These are phyloP conservation scores for Aspergillus mulundensis DNA, from an alignment of 495 filamentous ascomycete genomes.

Conservation along the genomic window DNA sequence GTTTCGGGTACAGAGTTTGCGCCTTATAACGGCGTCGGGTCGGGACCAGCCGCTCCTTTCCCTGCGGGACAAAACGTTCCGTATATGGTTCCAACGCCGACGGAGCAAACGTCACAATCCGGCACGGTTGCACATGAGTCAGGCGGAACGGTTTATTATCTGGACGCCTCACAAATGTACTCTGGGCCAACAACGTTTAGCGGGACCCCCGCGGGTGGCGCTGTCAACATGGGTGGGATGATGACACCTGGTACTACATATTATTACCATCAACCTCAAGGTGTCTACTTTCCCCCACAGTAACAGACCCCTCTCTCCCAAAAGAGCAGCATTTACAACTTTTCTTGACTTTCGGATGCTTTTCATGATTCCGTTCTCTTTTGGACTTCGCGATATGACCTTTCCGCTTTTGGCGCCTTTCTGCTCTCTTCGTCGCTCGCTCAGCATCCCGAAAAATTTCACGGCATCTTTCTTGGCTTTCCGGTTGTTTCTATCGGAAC, in stretches of 20 bases:
- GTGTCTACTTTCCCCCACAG: conserved; percentile 64
- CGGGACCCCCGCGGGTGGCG: conserved; percentile 47
- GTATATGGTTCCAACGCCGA: conserved; percentile 42
- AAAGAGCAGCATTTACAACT: conserved; percentile 2
- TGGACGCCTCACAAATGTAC: conserved; percentile 68
- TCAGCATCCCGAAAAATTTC: conserved; percentile 13
- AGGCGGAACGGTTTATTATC: conserved; percentile 95
- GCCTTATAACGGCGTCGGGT: conserved; percentile 40
- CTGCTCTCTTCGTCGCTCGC: conserved; percentile 7
- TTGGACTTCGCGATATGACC: conserved; percentile 4
- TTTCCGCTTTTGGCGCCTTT: conserved; percentile 8
- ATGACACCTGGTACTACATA: conserved; percentile 69
- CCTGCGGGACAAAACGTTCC: conserved; percentile 42
- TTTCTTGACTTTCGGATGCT: neutral
- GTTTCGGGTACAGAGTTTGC: conserved; percentile 34
- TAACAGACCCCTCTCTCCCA: conserved; percentile 23
- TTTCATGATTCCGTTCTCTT: conserved; percentile 6
- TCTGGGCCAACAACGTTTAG: conserved; percentile 47
- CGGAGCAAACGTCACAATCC: conserved; percentile 48
- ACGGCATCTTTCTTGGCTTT: conserved; percentile 11
- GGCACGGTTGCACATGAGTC: conserved; percentile 85
- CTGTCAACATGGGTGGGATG: conserved; percentile 75
- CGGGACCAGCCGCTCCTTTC: conserved; percentile 51
- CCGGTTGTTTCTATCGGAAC: conserved; percentile 5
- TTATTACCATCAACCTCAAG: conserved; percentile 63